Evolutionary conservation across 495 filamentous ascomycete species (phyloP), one percentile per base, ranked within the genome.

Genomic region (Penicillium pulvis): DNA sequence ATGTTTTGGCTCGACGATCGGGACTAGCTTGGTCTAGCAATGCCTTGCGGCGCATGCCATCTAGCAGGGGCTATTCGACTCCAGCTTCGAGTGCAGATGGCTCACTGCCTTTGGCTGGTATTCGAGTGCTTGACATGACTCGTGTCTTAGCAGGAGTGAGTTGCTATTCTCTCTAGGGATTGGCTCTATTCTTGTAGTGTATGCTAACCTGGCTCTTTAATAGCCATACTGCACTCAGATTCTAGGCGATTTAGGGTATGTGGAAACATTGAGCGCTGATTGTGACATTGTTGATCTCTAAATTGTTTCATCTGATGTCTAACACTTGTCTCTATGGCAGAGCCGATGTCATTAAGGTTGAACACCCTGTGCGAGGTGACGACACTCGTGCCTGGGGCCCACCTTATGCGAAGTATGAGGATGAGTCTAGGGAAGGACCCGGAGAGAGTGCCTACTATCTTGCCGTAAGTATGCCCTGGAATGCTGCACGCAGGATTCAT

Each of bases 141-240:
- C 83, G 94, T 78, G 95, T 98, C 14, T 80, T 98, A 51, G 94
- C 94, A 49, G 94, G 94, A 42, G 95, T 97, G 79, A 71, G 91
- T 83, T 16, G 1, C n/a, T 41, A 7, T 41, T 51, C 36, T 53
- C 16, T 43, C 8, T 16, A n/a, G 28, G n/a, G 35, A 50, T 42
- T 49, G 59, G 52, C 28, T 49, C 57, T 61, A 11, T 63, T 68
- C 52, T 60, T 49, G 26, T n/a, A 30, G 16, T 23, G 17, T 28
- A 12, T 26, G 24, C 35, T 55, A 23, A 55, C 26, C 19, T 17
- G 6, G 24, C 19, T 23, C 17, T 16, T 6, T 41, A n/a, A 61
- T 66, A 98, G 94, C 94, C 94, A 61, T 97, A 97, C 69, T 96
- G 92, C 65, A 98, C 94, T 50, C 94, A 98, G 71, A 98, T 98